Evolutionary conservation across 305 asterid species (phyloP).

Genomic region (Rubia occidens): DNA sequence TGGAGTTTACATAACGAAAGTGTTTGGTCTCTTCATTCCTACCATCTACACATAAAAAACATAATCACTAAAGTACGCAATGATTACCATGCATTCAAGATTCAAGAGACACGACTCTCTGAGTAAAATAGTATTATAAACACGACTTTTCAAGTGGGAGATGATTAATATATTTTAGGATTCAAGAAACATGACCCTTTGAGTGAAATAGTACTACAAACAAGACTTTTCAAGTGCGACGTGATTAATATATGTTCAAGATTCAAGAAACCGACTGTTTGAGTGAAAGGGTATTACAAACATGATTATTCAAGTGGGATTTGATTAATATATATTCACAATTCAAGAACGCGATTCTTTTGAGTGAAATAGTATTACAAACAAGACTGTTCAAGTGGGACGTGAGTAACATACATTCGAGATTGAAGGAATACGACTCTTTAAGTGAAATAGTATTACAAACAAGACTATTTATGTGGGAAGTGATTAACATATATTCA

Average conservation of each 20-base stretch:
- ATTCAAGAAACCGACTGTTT: background rate
- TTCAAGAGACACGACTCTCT: background rate
- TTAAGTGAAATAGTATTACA: background rate
- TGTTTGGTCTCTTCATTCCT: slow-evolving; percentile 67
- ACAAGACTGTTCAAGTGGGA: background rate
- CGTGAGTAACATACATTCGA: background rate
- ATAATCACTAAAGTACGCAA: background rate
- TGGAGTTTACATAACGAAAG: slow-evolving; percentile 44
- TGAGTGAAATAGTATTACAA: background rate
- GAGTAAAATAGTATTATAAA: background rate
- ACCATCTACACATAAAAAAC: slow-evolving; percentile 32
- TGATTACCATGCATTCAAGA: background rate
- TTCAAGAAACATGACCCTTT: background rate
- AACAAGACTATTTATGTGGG: background rate
- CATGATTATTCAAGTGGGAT: background rate
- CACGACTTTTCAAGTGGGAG: background rate
- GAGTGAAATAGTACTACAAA: background rate
- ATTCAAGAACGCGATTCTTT: background rate
- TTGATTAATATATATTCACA: background rate
- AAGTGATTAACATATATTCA: background rate
- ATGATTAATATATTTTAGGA: background rate
- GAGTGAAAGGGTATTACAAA: background rate
- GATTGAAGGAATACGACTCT: background rate
- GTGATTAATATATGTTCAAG: background rate
- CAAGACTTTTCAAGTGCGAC: too few species aligned